Conservation (phyloP, 495 filamentous ascomycete species). For the Massariosphaeria phaeospora region DNA sequence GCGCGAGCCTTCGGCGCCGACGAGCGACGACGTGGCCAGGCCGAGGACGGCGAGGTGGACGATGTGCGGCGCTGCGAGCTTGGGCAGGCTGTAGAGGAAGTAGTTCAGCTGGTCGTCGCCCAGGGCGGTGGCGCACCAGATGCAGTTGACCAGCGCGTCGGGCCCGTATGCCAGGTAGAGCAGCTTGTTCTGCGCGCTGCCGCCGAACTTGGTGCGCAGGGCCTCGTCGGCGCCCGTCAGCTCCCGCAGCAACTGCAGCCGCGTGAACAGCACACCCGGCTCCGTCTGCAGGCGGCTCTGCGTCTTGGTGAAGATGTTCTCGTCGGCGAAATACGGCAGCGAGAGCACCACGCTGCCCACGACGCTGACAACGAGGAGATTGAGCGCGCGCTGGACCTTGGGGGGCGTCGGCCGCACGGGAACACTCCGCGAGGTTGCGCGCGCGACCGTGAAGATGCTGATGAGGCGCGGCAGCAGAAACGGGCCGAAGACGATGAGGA, state of each 20-base stretch:
- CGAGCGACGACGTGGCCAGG: slow-evolving; percentile 55
- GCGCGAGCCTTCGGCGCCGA: slow-evolving; percentile 51
- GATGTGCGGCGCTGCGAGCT: slow-evolving; percentile 69
- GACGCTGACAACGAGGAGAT: slow-evolving; percentile 66
- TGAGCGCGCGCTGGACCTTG: slow-evolving; percentile 56
- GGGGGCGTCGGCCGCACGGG: slow-evolving; percentile 60
- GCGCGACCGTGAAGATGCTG: slow-evolving; percentile 61
- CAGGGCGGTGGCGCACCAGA: slow-evolving; percentile 66
- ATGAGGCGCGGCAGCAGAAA: slow-evolving; percentile 70
- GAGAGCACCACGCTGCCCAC: slow-evolving; percentile 67
- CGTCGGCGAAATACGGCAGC: slow-evolving; percentile 64
- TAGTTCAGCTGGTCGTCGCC: slow-evolving; percentile 60
- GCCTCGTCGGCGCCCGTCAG: slow-evolving; percentile 59
- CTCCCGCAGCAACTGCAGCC: slow-evolving; percentile 59
- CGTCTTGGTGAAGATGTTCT: slow-evolving; percentile 77
- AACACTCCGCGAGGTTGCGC: slow-evolving; percentile 45
- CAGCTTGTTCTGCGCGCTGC: slow-evolving; percentile 63
- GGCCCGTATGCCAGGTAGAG: slow-evolving; percentile 82
- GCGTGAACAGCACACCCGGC: slow-evolving; percentile 77
- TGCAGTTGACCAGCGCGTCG: slow-evolving; percentile 62
- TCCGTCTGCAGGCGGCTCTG: slow-evolving; percentile 78
- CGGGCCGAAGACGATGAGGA: slow-evolving; percentile 83
- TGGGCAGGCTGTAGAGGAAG: slow-evolving; percentile 74
- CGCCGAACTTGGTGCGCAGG: slow-evolving; percentile 60
- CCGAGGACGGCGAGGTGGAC: slow-evolving; percentile 66